Evolutionary conservation across 805 yeast genomes (phyloP), one percentile per base, ranked within the genome.

Genomic region (Clavispora santaluciae): DNA sequence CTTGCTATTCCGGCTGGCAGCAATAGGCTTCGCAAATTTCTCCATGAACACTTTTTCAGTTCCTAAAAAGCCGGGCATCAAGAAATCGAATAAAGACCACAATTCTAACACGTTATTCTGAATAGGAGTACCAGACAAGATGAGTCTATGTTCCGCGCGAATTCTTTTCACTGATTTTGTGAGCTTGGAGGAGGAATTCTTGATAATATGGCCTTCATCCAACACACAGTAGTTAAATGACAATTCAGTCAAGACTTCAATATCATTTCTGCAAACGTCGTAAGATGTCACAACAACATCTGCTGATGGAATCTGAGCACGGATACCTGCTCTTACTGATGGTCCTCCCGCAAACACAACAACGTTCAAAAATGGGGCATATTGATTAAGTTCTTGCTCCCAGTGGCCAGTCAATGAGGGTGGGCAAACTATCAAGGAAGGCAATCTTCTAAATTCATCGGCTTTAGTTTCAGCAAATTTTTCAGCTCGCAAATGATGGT

Each of bases 51-150:
- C 76, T 62, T 89, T 91, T 56, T 93, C 99, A 3, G 95, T 82
- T 11, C 99, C 99, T 49, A 93, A 70, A 56, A 93, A 93, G 0
- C 99, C 99, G 2, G 99, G 99, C 99, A 93, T 93, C 61, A 93
- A 72, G 61, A 89, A 93, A 62, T 93, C 99, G 70, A 93, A 93
- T 55, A 93, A 70, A 3, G 99, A 93, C 99, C 99, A 93, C 47
- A 93, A 69, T 62, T 93, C 99, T 33, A 93, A 72, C 3, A 93
- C 99, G 57, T 93, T 93, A 59, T 93, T 93, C 62, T 93, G 99
- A 53, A 93, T 93, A 11, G 99, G 99, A 0, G 99, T 93, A 54
- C 99, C 99, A 0, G 98, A 86, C 45, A 93, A 70, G 30, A 93
- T 83, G 49, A 93, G 73, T 39, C 99, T 68, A 63, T 93, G 99